Evolutionary conservation across 306 rosid genomes (phyloP), one percentile per base, ranked within the genome.

Genomic region (Prosopis cineraria): DNA sequence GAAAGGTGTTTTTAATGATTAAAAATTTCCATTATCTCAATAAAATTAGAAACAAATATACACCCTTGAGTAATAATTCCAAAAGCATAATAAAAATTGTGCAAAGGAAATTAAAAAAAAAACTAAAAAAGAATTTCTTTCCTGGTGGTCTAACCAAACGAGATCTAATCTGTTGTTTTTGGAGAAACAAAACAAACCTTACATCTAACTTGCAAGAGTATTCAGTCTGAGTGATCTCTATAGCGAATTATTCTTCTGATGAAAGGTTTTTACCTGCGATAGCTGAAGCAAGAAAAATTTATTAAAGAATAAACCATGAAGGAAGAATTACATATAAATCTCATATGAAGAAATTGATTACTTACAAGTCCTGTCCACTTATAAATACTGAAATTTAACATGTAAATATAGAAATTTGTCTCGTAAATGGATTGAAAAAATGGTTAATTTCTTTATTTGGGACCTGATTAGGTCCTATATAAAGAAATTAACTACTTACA

Each of bases 201-300:
- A 17, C 52, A 25, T 47, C 59, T 66, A 76, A 70, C 34, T 70
- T 58, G 73, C 81, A 55, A 31, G 67, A 48, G 6, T 80, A 81
- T 56, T 89, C 65, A 94, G 88, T 92, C 97, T 0, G 89, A 73
- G 75, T 94, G 97, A 76, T 87, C 89, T 2, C 88, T 91, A 77
- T 89, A 87, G 67, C 86, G 88, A 81, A 88, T 74, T 24, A 90
- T 83, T 85, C 76, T 89, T 76, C 79, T 85, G 89, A 94, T 83
- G 81, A 94, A 93, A 14, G 91, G 74, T 63, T 86, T 92, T 85
- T 92, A 97, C 30, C 82, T 83, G 39, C 75, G 71, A 79, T 90
- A 94, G 73, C 98, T 94, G 79, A 56, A 25, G 22, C 73, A 64
- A 55, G 40, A 27, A 30, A 69, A 43, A 30, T 30, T 13, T 60